Base-by-base conservation (phyloP, 805 yeast genomes). In the Barnettozyma salicaria region DNA sequence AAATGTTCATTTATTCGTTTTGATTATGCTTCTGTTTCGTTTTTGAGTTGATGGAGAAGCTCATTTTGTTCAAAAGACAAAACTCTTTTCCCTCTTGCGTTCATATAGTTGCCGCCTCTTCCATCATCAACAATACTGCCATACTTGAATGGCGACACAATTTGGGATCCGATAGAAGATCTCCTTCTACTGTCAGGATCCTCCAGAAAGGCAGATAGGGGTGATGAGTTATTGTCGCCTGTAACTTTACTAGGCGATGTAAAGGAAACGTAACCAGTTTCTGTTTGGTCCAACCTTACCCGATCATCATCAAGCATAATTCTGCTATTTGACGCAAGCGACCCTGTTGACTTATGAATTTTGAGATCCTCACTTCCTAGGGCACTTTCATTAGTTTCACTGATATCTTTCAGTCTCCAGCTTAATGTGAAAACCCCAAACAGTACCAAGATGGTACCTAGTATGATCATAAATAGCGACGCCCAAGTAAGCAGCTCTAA, bases 351-450 rank as follows among this genome's bases (percentile, higher is more conserved):
- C 4, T 52, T 42, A 10, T n/a, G n/a, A n/a, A n/a, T n/a, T n/a
- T n/a, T n/a, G n/a, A n/a, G n/a, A n/a, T n/a, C n/a, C n/a, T n/a
- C n/a, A n/a, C n/a, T n/a, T n/a, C n/a, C n/a, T n/a, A n/a, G n/a
- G n/a, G n/a, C n/a, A n/a, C n/a, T n/a, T n/a, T n/a, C n/a, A n/a
- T n/a, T n/a, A n/a, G n/a, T 42, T 47, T 67, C 5, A 86, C 79
- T 8, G 90, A 89, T 12, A 69, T 86, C n/a, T 46, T 79, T 11
- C 80, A 94, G 9, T 77, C 89, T 4, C 86, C 87, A 2, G 68
- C 80, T 28, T 95, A 87, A 58, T 78, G 92, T 2, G 61, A 29
- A 84, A 90, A 4, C 65, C 84, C 31, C 96, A 86, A 60, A 64
- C 95, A 34, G 23, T 13, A 38, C 33, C 79, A 82, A 49, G 76